A percentile compares a stretch with the other conserved stretches of the same genome.
Evolutionary conservation across 2,329 filamentous ascomycete genomes (phyloP).

Genomic region (Podosphaera fusca): DNA sequence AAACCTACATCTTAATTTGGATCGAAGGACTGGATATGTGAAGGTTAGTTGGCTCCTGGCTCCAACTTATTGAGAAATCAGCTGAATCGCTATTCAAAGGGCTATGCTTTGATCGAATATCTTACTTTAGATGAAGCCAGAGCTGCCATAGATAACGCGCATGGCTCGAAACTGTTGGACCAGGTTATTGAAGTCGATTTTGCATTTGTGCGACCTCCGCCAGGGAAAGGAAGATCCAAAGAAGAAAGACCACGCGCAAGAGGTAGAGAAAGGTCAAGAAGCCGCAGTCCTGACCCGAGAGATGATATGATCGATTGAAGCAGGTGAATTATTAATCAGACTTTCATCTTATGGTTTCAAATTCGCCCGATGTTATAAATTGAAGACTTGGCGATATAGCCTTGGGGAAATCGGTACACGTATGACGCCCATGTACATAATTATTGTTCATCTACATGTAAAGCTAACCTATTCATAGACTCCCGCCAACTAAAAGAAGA

Average conservation of each 20-base stretch:
- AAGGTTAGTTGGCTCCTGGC: slow-evolving; percentile 31
- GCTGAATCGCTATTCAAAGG: slow-evolving; percentile 25
- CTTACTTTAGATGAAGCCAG: slow-evolving; percentile 55
- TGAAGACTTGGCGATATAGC: no score
- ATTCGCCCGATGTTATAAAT: no score
- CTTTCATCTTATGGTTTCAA: no score
- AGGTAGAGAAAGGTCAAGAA: slow-evolving; percentile 15
- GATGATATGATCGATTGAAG: slow-evolving; percentile 5
- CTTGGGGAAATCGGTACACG: no score
- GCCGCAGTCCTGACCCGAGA: slow-evolving; percentile 14
- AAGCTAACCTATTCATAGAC: no score
- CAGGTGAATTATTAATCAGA: no score
- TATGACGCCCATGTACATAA: no score
- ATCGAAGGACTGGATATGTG: slow-evolving; percentile 63
- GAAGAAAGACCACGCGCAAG: slow-evolving; percentile 16
- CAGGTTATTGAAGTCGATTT: slow-evolving; percentile 67
- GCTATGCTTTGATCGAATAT: slow-evolving; percentile 71
- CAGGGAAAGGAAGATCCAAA: slow-evolving; percentile 24
- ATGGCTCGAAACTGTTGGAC: slow-evolving; percentile 55
- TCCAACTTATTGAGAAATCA: background rate
- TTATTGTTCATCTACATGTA: no score
- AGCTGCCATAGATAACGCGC: slow-evolving; percentile 60
- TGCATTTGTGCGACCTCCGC: slow-evolving; percentile 62
- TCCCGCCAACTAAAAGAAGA: no score
- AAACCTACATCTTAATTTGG: slow-evolving; percentile 65